Evolutionary conservation across 1,139 yeast genomes (phyloP).

Genomic region (Sugiyamaella japonica): DNA sequence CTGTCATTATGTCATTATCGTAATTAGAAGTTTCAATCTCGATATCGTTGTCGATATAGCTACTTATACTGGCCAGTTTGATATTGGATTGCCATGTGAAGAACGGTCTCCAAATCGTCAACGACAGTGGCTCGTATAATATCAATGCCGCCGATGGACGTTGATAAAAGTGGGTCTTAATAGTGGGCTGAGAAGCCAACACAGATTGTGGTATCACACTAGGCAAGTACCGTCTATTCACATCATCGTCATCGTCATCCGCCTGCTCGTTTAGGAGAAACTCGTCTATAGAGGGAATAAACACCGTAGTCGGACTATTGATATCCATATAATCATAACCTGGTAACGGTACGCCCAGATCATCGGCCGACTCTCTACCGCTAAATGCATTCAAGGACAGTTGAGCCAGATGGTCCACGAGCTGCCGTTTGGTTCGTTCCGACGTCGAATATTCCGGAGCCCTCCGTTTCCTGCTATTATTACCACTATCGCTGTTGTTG

Average conservation of each 20-base stretch:
- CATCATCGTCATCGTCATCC: slow-evolving; percentile 16
- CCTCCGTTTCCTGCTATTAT: slow-evolving; percentile 4
- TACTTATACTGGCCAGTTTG: neutral
- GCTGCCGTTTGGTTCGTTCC: slow-evolving; percentile 15
- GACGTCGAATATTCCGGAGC: slow-evolving; percentile 4
- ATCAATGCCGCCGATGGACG: slow-evolving; percentile 29
- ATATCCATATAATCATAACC: slow-evolving; percentile 27
- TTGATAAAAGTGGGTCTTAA: slow-evolving; percentile 24
- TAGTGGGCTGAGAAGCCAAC: slow-evolving; percentile 13
- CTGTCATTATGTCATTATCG: slow-evolving; percentile 1
- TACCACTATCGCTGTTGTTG: neutral
- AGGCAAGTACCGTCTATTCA: slow-evolving; percentile 12
- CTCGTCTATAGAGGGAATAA: slow-evolving; percentile 32
- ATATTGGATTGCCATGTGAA: slow-evolving; percentile 8
- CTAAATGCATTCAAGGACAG: slow-evolving; percentile 9
- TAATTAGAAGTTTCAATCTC: slow-evolving; percentile 1
- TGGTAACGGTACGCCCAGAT: neutral
- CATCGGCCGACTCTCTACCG: neutral
- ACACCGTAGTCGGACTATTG: slow-evolving; percentile 27
- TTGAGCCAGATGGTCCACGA: slow-evolving; percentile 16
- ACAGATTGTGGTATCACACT: slow-evolving; percentile 26
- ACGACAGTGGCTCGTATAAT: slow-evolving; percentile 23
- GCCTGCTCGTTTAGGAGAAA: slow-evolving; percentile 25
- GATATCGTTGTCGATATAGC: slow-evolving; percentile 1
- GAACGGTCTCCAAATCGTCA: slow-evolving; percentile 21